phyloP scores from a whole-genome alignment of 2,329 filamentous ascomycete species.

The Akanthomyces muscarius region DNA sequence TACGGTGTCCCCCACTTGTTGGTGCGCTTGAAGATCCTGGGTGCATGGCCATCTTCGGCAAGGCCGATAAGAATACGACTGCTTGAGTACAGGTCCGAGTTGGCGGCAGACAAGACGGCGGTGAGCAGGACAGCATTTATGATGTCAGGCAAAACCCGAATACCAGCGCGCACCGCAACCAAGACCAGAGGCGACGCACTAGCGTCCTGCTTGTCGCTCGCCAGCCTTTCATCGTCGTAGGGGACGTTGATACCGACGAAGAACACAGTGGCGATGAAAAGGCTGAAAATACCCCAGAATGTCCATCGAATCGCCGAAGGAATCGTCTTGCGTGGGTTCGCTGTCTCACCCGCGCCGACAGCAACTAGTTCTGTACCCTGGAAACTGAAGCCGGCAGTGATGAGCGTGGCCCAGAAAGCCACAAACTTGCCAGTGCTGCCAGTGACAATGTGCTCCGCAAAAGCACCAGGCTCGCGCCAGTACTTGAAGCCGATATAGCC shows the following conservation, averaged over 20 bases:
- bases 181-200: constrained; percentile 64
- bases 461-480: constrained; percentile 66
- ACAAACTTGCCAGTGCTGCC: constrained; percentile 59
- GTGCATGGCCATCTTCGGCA: constrained; percentile 60
- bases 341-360: constrained; percentile 73
- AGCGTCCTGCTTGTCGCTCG: constrained; percentile 51
- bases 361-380: constrained; percentile 73
- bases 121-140: constrained; percentile 77
- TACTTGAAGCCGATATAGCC: constrained; percentile 72
- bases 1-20: constrained; percentile 61
- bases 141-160: constrained; percentile 60
- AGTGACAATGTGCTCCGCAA: constrained; percentile 54
- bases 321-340: constrained; percentile 67
- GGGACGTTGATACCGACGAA: constrained; percentile 70
- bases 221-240: constrained; percentile 52
- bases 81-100: constrained; percentile 71
- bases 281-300: constrained; percentile 68
- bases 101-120: constrained; percentile 73
- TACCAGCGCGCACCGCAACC: constrained; percentile 57
- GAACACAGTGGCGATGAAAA: constrained; percentile 63
- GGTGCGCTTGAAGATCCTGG: constrained; percentile 54
- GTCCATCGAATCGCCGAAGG: constrained; percentile 70
- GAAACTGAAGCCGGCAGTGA: constrained; percentile 66
- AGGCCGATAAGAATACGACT: constrained; percentile 65
- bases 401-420: constrained; percentile 65